Conservation (phyloP, 2,329 filamentous ascomycete genomes). For the Phyllosticta paracitricarpa region DNA sequence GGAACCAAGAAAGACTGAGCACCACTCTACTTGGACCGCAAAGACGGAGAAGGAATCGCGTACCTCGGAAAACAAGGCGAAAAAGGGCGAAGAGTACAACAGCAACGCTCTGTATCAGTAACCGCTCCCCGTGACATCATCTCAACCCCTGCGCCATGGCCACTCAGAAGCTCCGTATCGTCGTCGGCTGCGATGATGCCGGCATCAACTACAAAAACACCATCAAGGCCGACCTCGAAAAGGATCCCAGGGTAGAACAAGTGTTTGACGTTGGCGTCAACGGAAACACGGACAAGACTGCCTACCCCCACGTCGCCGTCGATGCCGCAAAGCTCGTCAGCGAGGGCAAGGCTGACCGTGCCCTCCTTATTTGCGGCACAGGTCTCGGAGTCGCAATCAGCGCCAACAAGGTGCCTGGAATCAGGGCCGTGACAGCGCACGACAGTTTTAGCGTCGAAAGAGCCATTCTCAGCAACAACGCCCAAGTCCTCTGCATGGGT, state of each 20-base stretch:
- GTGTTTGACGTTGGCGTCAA: conserved; percentile 68
- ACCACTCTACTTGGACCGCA: conserved; percentile 7
- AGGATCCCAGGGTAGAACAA: conserved; percentile 54
- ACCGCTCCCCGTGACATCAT: not conserved
- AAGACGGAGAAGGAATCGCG: conserved; percentile 6
- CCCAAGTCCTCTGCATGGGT: conserved; percentile 78
- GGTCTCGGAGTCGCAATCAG: conserved; percentile 78
- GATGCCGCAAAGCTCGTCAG: conserved; percentile 57
- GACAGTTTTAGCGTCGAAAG: conserved; percentile 78
- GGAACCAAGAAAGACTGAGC: conserved; percentile 8
- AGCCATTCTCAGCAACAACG: conserved; percentile 72
- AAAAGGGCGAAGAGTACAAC: conserved; percentile 17
- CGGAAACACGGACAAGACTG: conserved; percentile 59
- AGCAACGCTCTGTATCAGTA: conserved; percentile 12
- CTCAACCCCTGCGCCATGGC: conserved; percentile 3
- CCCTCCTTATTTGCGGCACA: conserved; percentile 74
- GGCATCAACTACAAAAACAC: conserved; percentile 70
- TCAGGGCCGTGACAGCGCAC: conserved; percentile 81
- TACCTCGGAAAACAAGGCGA: conserved; percentile 1
- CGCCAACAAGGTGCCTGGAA: conserved; percentile 80
- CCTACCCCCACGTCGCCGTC: conserved; percentile 71
- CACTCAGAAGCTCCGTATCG: conserved; percentile 40
- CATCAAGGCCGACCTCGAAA: conserved; percentile 62
- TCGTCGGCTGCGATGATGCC: conserved; percentile 59
- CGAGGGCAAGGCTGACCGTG: conserved; percentile 60